Percentiles rank a stretch among this genome's conserved stretches.
Conservation (phyloP, 805 yeast species). For the Candida chauliodis region DNA sequence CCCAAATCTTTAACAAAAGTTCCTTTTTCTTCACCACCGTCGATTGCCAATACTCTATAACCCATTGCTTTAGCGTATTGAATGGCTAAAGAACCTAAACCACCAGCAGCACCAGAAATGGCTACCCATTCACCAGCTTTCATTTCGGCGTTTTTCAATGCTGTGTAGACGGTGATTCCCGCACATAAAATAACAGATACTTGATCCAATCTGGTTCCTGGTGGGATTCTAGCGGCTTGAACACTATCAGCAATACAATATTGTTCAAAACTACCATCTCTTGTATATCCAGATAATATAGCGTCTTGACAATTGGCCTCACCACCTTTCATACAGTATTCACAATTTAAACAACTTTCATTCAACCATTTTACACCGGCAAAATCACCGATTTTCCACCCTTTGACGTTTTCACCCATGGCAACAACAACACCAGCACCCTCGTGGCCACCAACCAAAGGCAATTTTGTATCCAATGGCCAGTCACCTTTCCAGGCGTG, state of each 20-base stretch:
- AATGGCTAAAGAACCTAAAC: constrained; percentile 71
- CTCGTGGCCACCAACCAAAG: constrained; percentile 47
- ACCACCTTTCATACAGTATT: constrained; percentile 36
- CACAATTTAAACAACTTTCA: constrained; percentile 42
- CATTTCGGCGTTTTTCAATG: constrained; percentile 55
- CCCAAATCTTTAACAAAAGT: constrained; percentile 52
- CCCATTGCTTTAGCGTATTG: constrained; percentile 80
- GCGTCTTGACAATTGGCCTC: constrained; percentile 62
- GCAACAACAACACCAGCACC: constrained; percentile 48
- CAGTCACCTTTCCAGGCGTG: constrained; percentile 49
- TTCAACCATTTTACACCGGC: constrained; percentile 48
- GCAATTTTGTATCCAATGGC: constrained; percentile 43
- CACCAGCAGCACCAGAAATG: constrained; percentile 79
- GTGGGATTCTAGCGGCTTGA: constrained; percentile 58
- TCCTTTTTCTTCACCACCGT: constrained; percentile 72
- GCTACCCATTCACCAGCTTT: constrained; percentile 71
- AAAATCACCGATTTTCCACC: constrained; percentile 41
- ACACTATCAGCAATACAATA: constrained; percentile 64
- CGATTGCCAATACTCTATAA: constrained; percentile 62
- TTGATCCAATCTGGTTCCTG: constrained; percentile 51
- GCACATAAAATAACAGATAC: constrained; percentile 66
- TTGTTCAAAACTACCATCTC: constrained; percentile 67
- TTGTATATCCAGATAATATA: constrained; percentile 71
- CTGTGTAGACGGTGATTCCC: constrained; percentile 67
- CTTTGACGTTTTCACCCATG: constrained; percentile 38